Conservation (phyloP, 768 basidiomycete species). For the Tricholomella constricta region DNA sequence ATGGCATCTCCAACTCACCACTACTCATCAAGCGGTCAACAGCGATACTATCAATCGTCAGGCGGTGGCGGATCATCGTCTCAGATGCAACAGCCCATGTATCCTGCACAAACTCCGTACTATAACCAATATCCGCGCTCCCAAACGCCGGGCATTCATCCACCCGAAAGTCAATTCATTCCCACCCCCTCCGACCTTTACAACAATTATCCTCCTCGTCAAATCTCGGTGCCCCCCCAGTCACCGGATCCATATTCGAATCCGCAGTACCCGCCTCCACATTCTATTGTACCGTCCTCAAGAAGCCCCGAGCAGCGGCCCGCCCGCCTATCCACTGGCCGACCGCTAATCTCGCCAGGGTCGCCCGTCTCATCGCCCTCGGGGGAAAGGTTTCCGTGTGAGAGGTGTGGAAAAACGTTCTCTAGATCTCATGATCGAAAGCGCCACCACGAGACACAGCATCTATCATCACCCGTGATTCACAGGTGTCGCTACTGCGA, state of each 20-base stretch:
- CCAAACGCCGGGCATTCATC: slow-evolving; percentile 19
- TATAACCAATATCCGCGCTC: slow-evolving; percentile 24
- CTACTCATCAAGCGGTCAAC: slow-evolving; percentile 26
- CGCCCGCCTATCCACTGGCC: slow-evolving; percentile 41
- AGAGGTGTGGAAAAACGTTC: slow-evolving; percentile 77
- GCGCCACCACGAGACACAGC: slow-evolving; percentile 79
- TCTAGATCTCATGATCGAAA: slow-evolving; percentile 82
- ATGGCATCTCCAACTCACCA: slow-evolving; percentile 30
- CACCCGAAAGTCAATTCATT: slow-evolving; percentile 39
- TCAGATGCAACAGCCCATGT: slow-evolving; percentile 12
- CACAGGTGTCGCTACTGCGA: slow-evolving; percentile 74
- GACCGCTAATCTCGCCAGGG: slow-evolving; percentile 41
- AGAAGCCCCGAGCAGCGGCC: slow-evolving; percentile 33
- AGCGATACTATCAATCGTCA: slow-evolving; percentile 25
- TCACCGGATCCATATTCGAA: slow-evolving; percentile 24
- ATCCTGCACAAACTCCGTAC: slow-evolving; percentile 23
- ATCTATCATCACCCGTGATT: slow-evolving; percentile 60
- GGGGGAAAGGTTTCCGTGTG: slow-evolving; percentile 70
- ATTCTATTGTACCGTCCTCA: slow-evolving; percentile 31
- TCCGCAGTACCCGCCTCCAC: slow-evolving; percentile 24
- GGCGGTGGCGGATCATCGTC: slow-evolving; percentile 25
- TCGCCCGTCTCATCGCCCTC: slow-evolving; percentile 43
- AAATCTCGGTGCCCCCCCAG: slow-evolving; percentile 21
- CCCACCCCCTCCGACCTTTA: slow-evolving; percentile 51
- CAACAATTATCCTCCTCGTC: slow-evolving; percentile 28